Percentiles rank a stretch among this genome's conserved stretches.
Conservation (phyloP, 2,329 filamentous ascomycete species). For the Ascochyta fabae region DNA sequence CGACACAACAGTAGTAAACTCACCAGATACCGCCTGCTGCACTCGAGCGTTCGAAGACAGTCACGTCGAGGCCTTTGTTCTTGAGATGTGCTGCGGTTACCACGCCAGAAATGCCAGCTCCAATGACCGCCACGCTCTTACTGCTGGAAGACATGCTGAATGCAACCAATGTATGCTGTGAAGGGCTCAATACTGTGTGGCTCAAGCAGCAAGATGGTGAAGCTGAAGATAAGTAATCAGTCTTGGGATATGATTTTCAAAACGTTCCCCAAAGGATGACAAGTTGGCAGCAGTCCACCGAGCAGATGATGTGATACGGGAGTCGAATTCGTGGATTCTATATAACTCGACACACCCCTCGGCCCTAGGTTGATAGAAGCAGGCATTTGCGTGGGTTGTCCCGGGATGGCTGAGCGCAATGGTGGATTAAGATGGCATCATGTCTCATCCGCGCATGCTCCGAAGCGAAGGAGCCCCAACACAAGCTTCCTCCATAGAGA, state of each 20-base stretch:
- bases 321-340: background rate
- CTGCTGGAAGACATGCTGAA: slow-evolving; percentile 21
- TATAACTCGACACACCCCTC: background rate
- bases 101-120: slow-evolving; percentile 47
- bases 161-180: background rate
- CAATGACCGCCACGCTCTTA: slow-evolving; percentile 43
- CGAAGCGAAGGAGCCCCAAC: background rate
- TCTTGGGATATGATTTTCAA: background rate
- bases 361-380: background rate
- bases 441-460: slow-evolving; percentile 1
- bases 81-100: slow-evolving; percentile 45
- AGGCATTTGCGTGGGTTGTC: background rate
- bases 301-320: background rate
- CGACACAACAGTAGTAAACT: slow-evolving; percentile 6
- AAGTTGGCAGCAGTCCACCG: background rate
- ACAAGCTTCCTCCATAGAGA: background rate
- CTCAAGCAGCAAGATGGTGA: background rate
- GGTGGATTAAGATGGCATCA: slow-evolving; percentile 33
- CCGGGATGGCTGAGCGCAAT: slow-evolving; percentile 17
- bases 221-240: background rate
- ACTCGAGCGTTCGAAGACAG: slow-evolving; percentile 61
- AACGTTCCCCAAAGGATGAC: background rate
- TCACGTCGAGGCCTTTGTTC: slow-evolving; percentile 53
- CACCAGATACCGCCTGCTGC: slow-evolving; percentile 65
- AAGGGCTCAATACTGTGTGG: background rate